These are phyloP conservation scores for Candida odintsovae DNA, from an alignment of 805 yeast species.

Conservation along the genomic window DNA sequence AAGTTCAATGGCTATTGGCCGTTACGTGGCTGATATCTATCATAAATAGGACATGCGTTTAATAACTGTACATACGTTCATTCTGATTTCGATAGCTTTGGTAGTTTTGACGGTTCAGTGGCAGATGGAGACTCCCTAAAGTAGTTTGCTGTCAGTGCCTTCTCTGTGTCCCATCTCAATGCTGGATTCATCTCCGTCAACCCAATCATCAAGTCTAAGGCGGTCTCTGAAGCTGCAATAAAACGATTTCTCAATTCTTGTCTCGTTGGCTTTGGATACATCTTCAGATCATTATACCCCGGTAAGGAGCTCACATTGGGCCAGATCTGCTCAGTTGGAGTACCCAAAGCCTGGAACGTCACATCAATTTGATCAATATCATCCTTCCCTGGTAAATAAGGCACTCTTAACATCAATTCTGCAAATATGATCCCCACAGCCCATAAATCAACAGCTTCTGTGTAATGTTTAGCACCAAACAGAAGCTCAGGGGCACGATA, in stretches of 20 bases:
- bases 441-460: slow-evolving; percentile 91
- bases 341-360: slow-evolving; percentile 93
- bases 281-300: slow-evolving; percentile 61
- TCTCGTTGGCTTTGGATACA: slow-evolving; percentile 79
- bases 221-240: slow-evolving; percentile 84
- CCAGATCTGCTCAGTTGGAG: slow-evolving; percentile 92
- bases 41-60: slow-evolving; percentile 7
- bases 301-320: slow-evolving; percentile 82
- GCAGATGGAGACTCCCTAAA: slow-evolving; percentile 74
- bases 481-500: slow-evolving; percentile 93
- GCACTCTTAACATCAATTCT: slow-evolving; percentile 90
- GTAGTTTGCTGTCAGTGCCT: slow-evolving; percentile 59
- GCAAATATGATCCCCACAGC: slow-evolving; percentile 96
- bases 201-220: slow-evolving; percentile 66
- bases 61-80: neutral
- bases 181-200: slow-evolving; percentile 76
- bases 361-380: slow-evolving; percentile 87
- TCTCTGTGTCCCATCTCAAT: slow-evolving; percentile 58
- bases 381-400: slow-evolving; percentile 89
- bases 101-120: slow-evolving; percentile 58
- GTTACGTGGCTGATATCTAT: slow-evolving; percentile 45
- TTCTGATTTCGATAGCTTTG: slow-evolving; percentile 30
- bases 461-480: slow-evolving; percentile 83
- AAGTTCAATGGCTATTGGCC: slow-evolving; percentile 75
- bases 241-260: slow-evolving; percentile 77